Evolutionary conservation across 2,329 filamentous ascomycete species (phyloP), one percentile per base, ranked within the genome.

Genomic region (Blastomyces gilchristii): DNA sequence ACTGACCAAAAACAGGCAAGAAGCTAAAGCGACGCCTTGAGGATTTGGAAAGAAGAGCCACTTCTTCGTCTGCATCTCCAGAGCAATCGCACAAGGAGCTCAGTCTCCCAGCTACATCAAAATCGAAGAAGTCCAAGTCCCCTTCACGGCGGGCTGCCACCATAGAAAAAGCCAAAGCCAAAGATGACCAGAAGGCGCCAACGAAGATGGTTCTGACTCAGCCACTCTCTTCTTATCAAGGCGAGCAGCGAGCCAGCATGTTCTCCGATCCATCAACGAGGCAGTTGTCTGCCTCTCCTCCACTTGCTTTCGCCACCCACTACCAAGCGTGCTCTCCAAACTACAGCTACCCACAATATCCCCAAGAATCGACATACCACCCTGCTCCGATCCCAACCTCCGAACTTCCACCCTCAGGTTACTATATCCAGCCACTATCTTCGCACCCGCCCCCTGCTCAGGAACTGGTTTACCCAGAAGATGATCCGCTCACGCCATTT

Each of bases 21-120:
- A 87, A 87, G 78, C 78, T 87, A 70, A 87, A 87, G 82, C 83
- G 85, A 75, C 81, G 84, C 68, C 76, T 87, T 69, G 85, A 87
- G 75, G 84, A 87, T 70, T 76, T 87, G 60, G 84, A 87, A 72
- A 80, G 83, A 68, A 79, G 83, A 69, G 83, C 84, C 58, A 83
- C 81, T 7, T 85, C 83, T 49, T 82, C 82, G 64, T 86, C 85
- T 61, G 80, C 81, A 64, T 86, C 83, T 49, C 84, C 84, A 61
- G 83, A 86, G 72, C 81, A 83, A 70, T 77, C 78, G 66, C 82
- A 82, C 63, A 80, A 78, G 60, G 81, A 85, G 71, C 78, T 83
- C 66, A 59, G 41, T 11, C 41, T 28, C 25, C 41, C 43, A 39
- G 18, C 43, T 28, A 16, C 22, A 31, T 22, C 57, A 49, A 59